Evolutionary conservation across 768 basidiomycete species (phyloP).

Genomic region (Boletus tylopilopsis): DNA sequence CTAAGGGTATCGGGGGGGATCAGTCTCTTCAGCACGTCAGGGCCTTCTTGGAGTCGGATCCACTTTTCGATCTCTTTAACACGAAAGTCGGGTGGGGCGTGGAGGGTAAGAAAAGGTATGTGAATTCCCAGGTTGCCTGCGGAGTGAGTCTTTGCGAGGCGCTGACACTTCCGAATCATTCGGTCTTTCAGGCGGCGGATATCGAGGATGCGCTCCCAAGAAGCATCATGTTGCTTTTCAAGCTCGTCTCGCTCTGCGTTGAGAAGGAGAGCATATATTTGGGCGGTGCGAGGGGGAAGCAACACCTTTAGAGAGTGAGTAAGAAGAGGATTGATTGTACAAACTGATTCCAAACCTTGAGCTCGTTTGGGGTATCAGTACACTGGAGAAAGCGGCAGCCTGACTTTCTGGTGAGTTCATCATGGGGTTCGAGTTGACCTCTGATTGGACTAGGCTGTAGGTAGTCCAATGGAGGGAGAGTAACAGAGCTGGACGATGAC

Average conservation of each 20-base stretch:
- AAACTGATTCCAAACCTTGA: slow-evolving; percentile 49
- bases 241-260: slow-evolving; percentile 61
- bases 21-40: slow-evolving; percentile 23
- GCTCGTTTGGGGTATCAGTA: slow-evolving; percentile 72
- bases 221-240: slow-evolving; percentile 48
- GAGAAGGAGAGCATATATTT: slow-evolving; percentile 63
- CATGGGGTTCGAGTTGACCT: slow-evolving; percentile 71
- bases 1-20: slow-evolving; percentile 16
- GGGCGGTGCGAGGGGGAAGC: slow-evolving; percentile 62
- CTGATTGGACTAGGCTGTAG: slow-evolving; percentile 63
- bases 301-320: slow-evolving; percentile 46
- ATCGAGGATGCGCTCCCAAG: slow-evolving; percentile 68
- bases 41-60: slow-evolving; percentile 50
- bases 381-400: slow-evolving; percentile 74
- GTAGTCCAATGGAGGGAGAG: slow-evolving; percentile 44
- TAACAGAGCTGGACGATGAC: slow-evolving; percentile 21
- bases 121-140: slow-evolving; percentile 37
- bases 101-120: slow-evolving; percentile 58
- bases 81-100: slow-evolving; percentile 69
- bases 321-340: not conserved
- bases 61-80: slow-evolving; percentile 79
- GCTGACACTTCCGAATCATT: slow-evolving; percentile 77
- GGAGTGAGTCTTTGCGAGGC: slow-evolving; percentile 48
- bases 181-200: slow-evolving; percentile 78
- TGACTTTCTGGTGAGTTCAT: slow-evolving; percentile 43